A percentile compares a stretch with the other conserved stretches of the same genome.
These are phyloP conservation scores for Trichoderma gracile DNA, from an alignment of 2,329 filamentous ascomycete species.

Conservation along the genomic window DNA sequence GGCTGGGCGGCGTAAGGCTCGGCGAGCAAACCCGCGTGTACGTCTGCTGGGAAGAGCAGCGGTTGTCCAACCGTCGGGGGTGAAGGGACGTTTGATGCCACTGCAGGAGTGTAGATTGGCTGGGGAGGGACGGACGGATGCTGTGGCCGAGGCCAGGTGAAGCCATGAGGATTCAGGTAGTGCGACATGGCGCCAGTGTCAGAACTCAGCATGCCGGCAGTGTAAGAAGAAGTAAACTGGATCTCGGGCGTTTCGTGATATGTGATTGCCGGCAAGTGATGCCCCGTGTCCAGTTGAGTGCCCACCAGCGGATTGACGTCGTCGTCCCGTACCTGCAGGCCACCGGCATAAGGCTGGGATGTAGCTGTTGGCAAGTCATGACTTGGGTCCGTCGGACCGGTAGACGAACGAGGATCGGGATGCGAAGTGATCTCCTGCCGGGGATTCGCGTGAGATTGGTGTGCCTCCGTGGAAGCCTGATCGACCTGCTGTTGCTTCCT, in stretches of 20 bases:
- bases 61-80: conserved; percentile 43
- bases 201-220: conserved; percentile 28
- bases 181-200: conserved; percentile 27
- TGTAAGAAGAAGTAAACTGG: conserved; percentile 25
- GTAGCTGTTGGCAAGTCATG: too few species aligned
- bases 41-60: conserved; percentile 43
- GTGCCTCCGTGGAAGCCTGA: not conserved
- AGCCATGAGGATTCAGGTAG: conserved; percentile 21
- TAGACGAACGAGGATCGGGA: too few species aligned
- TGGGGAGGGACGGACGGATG: conserved; percentile 26
- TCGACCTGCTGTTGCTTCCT: conserved; percentile 15
- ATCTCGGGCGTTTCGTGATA: conserved; percentile 34
- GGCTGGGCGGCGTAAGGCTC: conserved; percentile 38
- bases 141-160: conserved; percentile 29
- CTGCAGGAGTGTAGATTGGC: conserved; percentile 33
- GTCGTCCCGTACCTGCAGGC: not conserved
- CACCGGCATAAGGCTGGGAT: conserved; percentile 9
- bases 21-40: conserved; percentile 41
- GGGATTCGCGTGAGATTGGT: not conserved
- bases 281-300: conserved; percentile 27
- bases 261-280: conserved; percentile 29
- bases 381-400: too few species aligned
- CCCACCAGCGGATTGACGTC: conserved; percentile 27
- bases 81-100: conserved; percentile 33
- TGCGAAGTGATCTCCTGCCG: too few species aligned